phyloP scores from a whole-genome alignment of 2,329 filamentous ascomycete species.

The Elsinoe necatrix region DNA sequence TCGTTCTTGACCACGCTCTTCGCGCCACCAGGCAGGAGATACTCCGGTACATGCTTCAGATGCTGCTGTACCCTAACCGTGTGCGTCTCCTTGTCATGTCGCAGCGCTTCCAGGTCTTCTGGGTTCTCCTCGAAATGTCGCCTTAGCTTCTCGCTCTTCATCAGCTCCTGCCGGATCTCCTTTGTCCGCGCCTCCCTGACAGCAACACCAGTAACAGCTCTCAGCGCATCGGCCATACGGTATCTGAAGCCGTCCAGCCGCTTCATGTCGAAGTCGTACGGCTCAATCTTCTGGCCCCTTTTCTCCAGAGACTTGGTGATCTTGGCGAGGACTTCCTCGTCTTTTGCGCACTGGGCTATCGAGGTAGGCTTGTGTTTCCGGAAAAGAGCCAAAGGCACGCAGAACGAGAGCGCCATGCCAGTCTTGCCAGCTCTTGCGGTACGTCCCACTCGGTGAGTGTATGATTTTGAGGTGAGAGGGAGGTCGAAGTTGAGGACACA shows the following conservation, averaged over 20 bases:
- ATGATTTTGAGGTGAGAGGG: slow-evolving; percentile 77
- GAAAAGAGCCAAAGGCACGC: slow-evolving; percentile 71
- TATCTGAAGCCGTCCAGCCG: slow-evolving; percentile 92
- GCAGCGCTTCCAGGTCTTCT: slow-evolving; percentile 72
- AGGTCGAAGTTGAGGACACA: slow-evolving; percentile 97
- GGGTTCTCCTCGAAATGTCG: slow-evolving; percentile 97
- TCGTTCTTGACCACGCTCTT: slow-evolving; percentile 55
- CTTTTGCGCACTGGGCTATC: slow-evolving; percentile 64
- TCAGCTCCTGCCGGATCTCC: slow-evolving; percentile 78
- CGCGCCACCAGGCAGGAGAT: slow-evolving; percentile 68
- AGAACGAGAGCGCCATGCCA: slow-evolving; percentile 93
- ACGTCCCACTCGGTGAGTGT: slow-evolving; percentile 92
- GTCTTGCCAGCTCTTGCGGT: slow-evolving; percentile 85
- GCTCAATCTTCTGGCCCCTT: slow-evolving; percentile 70
- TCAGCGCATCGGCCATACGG: slow-evolving; percentile 83
- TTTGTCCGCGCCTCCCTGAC: slow-evolving; percentile 82
- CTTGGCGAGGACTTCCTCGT: slow-evolving; percentile 74
- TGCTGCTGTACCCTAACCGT: slow-evolving; percentile 79
- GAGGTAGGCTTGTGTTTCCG: slow-evolving; percentile 84
- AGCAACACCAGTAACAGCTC: slow-evolving; percentile 80
- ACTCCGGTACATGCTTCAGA: slow-evolving; percentile 89
- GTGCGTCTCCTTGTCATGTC: slow-evolving; percentile 82
- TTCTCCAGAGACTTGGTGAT: slow-evolving; percentile 73
- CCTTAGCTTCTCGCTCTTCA: slow-evolving; percentile 90
- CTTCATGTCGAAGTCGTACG: slow-evolving; percentile 90